A percentile compares a stretch with the other conserved stretches of the same genome.
phyloP scores from a whole-genome alignment of 1,284 basidiomycete genomes.

The Vanrija sp. region DNA sequence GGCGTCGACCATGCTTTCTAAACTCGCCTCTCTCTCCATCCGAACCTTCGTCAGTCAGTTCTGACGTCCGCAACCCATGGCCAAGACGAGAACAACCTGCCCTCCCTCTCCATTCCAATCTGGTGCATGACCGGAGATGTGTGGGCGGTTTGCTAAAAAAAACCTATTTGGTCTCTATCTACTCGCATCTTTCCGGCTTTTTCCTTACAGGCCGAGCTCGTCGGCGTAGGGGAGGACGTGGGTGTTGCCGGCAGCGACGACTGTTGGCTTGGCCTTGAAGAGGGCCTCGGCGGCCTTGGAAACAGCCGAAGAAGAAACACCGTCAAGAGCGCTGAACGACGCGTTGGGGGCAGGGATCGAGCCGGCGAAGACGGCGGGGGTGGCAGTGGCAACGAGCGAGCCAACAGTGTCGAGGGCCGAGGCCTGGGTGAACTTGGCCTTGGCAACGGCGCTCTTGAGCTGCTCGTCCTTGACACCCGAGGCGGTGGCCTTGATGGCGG shows the following conservation, averaged over 20 bases:
- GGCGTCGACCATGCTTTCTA: no score
- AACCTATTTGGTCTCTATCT: no score
- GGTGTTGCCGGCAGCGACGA: slow-evolving; percentile 76
- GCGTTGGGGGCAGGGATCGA: slow-evolving; percentile 56
- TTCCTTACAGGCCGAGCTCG: slow-evolving; percentile 69
- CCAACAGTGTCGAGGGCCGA: slow-evolving; percentile 60
- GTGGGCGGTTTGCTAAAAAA: not conserved
- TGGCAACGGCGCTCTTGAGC: slow-evolving; percentile 72
- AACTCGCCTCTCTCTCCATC: no score
- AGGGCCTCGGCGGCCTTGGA: slow-evolving; percentile 54
- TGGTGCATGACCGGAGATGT: no score
- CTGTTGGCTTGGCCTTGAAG: slow-evolving; percentile 68
- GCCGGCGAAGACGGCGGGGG: slow-evolving; percentile 55
- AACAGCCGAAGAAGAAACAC: slow-evolving; percentile 59
- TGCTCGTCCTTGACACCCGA: slow-evolving; percentile 63
- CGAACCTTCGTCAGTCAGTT: no score
- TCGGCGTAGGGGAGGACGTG: slow-evolving; percentile 73
- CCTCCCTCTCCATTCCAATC: no score
- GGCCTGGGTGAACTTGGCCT: slow-evolving; percentile 80
- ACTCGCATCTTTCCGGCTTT: no score
- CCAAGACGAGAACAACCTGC: no score
- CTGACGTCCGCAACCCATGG: no score
- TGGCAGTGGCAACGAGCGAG: slow-evolving; percentile 62
- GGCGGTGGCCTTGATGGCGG: slow-evolving; percentile 62
- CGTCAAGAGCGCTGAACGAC: slow-evolving; percentile 56